Percentiles rank a stretch among this genome's conserved stretches.
phyloP scores from a whole-genome alignment of 306 rosid genomes.

The Mimosa bimucronata region DNA sequence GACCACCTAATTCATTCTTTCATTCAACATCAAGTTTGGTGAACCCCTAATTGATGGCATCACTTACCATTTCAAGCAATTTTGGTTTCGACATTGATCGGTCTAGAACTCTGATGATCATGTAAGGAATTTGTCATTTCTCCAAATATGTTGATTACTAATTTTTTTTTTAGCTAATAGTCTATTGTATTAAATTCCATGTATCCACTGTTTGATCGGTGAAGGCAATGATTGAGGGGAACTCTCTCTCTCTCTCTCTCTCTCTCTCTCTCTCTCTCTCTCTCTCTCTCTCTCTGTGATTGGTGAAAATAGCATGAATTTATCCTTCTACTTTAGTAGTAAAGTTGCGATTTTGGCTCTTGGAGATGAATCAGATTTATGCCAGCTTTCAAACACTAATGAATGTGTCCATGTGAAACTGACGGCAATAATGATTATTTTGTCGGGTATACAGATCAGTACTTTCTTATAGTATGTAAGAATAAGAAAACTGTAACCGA shows the following conservation, averaged over 20 bases:
- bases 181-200: neutral
- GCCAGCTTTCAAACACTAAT: neutral
- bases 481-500: neutral
- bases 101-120: conserved; percentile 6
- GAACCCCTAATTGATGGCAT: conserved; percentile 43
- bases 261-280: too few species aligned
- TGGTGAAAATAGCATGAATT: neutral
- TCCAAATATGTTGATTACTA: neutral
- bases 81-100: neutral
- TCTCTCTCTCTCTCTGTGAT: too few species aligned
- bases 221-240: neutral
- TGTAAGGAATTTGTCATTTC: conserved; percentile 14
- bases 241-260: neutral
- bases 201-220: neutral
- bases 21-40: conserved; percentile 42
- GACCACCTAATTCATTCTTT: conserved; percentile 35
- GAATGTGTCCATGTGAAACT: conserved; percentile 20
- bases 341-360: neutral
- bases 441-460: conserved; percentile 11
- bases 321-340: neutral
- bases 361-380: neutral
- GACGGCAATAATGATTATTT: neutral
- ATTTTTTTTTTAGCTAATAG: neutral
- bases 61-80: neutral
- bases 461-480: neutral